Evolutionary conservation across 805 yeast genomes (phyloP), one percentile per base, ranked within the genome.

Genomic region (Monosporozyma unispora): DNA sequence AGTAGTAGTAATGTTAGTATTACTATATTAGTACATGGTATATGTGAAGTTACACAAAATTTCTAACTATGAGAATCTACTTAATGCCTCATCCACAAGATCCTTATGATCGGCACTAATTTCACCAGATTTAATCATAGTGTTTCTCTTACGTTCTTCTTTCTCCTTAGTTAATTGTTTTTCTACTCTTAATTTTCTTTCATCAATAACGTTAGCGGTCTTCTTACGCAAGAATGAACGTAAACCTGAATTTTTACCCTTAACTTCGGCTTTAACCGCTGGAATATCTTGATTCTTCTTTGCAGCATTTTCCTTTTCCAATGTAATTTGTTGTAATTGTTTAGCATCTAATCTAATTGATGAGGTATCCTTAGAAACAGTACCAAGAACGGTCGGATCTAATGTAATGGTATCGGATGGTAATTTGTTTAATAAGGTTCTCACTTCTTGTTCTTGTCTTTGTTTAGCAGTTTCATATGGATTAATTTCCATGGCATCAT

Each of bases 391-490:
- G 60, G 76, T 78, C 50, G 98, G 98, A 74, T 93, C 96, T 61
- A 93, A 71, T 1, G 95, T 75, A 52, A 93, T 93, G 71, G 95
- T 84, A 65, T 91, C 98, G 6, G 97, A 95, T 56, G 85, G 82
- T 56, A 93, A 73, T 69, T 93, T 93, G 70, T 91, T 87, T 63
- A 93, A 70, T 65, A 93, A 75, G 1, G 84, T 69, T 62, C 91
- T 80, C 35, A 93, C 96, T 73, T 93, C 99, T 44, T 79, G 76
- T 70, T 91, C 91, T 68, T 91, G 96, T 74, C 98, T 83, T 71
- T 90, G 97, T 64, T 87, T 84, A 48, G 86, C 80, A 9, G 96
- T 79, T 67, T 88, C 96, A 70, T 76, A 93, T 54, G 99, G 99
- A 67, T 93, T 93, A 60, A 81, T 69, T 69, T 93, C 99, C 65